Base-by-base conservation (phyloP, 108 stramenopile genomes). In the Skeletonema potamos region DNA sequence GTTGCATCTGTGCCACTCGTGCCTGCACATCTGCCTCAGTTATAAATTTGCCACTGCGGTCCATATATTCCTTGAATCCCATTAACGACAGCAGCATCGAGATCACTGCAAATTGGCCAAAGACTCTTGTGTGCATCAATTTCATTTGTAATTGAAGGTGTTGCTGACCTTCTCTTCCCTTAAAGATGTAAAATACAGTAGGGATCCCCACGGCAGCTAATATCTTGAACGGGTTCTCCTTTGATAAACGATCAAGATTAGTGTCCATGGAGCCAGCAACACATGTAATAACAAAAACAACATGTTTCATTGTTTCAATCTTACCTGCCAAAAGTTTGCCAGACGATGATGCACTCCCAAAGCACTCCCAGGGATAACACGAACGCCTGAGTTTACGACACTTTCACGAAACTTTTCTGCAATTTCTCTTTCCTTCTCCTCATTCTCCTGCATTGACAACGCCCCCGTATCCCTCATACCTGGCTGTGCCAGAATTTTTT, bases 41-140 rank as follows among this genome's bases (percentile, higher is more conserved):
- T 15, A 93, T 74, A 57, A 79, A 93, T 30, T 81, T 84, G 27
- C 92, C 92, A 71, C 84, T 73, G 6, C 70, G 66, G 72, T 94
- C 89, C 93, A 94, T 94, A 44, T 89, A 87, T 41, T 82, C 85
- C 64, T 94, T 91, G 73, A 94, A 75, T 9, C 90, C 87, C 90
- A 94, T 94, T 39, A 94, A 73, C 9, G 82, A 68, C 29, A 94
- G 54, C 11, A 94, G 73, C 61, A 89, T 86, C 54, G 80, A 65
- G 29, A 94, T 78, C 22, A 91, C 88, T 12, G 93, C 83, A 66
- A 90, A 89, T 65, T 94, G 93, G 37, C 93, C 93, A 67, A 88
- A 83, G 61, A 94, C 93, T 78, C 93, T 90, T 48, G 93, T 94
- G 66, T 94, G 93, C 81, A 94, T 81, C 0, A 94, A 26, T 63